phyloP scores from a whole-genome alignment of 495 filamentous ascomycete genomes.

The Neurospora sp. region DNA sequence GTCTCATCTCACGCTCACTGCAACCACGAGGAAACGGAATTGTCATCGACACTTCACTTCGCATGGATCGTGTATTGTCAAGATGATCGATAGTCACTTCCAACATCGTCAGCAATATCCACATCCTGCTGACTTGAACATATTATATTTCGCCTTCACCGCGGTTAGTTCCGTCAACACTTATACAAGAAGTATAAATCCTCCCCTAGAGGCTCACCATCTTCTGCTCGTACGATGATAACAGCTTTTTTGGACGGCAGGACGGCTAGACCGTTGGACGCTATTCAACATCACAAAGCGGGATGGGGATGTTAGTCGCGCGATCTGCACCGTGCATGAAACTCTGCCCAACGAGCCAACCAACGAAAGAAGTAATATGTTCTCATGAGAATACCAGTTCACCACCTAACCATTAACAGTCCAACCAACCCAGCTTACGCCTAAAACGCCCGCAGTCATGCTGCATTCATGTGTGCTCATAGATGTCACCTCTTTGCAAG shows the following conservation, averaged over 20 bases:
- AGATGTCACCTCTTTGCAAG: background rate
- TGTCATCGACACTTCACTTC: background rate
- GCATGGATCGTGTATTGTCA: background rate
- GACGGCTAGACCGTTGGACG: background rate
- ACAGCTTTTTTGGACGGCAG: background rate
- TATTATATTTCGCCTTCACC: background rate
- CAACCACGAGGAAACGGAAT: background rate
- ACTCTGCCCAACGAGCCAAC: background rate
- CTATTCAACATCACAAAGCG: background rate
- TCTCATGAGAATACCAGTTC: background rate
- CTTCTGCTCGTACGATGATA: background rate
- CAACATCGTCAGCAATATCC: background rate
- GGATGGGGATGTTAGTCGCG: background rate
- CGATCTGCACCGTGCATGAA: background rate
- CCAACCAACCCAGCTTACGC: background rate
- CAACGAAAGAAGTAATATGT: background rate
- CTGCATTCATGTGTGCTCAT: background rate
- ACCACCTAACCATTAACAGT: background rate
- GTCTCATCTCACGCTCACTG: background rate
- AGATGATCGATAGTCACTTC: background rate
- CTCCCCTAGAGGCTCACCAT: background rate
- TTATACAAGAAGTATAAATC: background rate
- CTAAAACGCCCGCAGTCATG: background rate
- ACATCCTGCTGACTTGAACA: background rate
- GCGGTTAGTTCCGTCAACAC: background rate